Evolutionary conservation across 306 rosid genomes (phyloP).

Genomic region (Prunus salicina): DNA sequence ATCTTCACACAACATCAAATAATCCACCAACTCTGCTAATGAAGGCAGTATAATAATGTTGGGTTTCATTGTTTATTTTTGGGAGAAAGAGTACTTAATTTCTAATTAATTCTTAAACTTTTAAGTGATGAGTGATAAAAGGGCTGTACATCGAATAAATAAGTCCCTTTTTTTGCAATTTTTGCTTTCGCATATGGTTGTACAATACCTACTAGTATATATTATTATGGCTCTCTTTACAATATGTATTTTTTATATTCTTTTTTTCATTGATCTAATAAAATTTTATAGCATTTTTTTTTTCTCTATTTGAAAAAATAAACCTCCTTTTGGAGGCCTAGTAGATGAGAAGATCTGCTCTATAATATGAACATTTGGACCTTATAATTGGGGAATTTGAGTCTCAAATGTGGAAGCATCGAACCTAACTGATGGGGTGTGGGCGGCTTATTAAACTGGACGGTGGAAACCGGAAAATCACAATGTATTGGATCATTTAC

Average conservation of each 20-base stretch:
- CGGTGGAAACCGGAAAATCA: not conserved
- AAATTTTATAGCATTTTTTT: no score
- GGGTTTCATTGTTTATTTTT: not conserved
- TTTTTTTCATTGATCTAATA: no score
- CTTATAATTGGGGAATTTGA: not conserved
- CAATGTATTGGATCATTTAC: not conserved
- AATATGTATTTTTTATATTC: no score
- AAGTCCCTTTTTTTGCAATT: no score
- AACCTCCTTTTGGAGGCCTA: not conserved
- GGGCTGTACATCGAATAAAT: not conserved
- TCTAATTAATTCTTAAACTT: not conserved
- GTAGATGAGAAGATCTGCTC: not conserved
- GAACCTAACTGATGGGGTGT: not conserved
- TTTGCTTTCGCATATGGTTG: not conserved
- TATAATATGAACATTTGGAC: not conserved
- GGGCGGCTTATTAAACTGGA: not conserved
- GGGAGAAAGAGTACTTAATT: not conserved
- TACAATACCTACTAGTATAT: not conserved
- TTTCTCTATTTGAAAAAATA: no score
- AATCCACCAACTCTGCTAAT: not conserved
- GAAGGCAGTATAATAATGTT: not conserved
- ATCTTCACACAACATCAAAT: not conserved
- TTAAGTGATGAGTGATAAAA: not conserved
- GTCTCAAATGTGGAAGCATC: not conserved
- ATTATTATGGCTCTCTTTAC: no score